phyloP scores from a whole-genome alignment of 2,329 filamentous ascomycete genomes.

The Trichoderma sp. region DNA sequence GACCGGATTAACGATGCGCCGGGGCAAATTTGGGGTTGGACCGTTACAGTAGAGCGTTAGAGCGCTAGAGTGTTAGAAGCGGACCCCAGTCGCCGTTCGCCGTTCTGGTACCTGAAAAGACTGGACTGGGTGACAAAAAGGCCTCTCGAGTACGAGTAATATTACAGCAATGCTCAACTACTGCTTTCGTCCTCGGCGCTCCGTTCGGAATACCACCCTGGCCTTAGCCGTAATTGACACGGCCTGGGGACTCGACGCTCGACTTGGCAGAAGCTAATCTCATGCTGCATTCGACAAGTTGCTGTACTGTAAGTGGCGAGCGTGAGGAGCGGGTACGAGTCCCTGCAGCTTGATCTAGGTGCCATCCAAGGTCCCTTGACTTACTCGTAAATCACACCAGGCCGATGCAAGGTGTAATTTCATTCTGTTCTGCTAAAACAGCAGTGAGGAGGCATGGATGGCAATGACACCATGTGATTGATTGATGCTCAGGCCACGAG shows the following conservation, averaged over 20 bases:
- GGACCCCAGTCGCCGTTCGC: neutral
- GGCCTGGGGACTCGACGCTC: neutral
- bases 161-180: conserved; percentile 1
- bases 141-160: neutral
- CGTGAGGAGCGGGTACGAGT: neutral
- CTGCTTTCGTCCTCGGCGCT: conserved; percentile 9
- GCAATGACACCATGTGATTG: neutral
- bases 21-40: neutral
- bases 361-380: neutral
- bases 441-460: neutral
- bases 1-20: conserved; percentile 19
- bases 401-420: neutral
- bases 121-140: neutral
- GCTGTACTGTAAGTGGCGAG: neutral
- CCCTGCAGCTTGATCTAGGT: neutral
- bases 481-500: neutral
- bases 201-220: conserved; percentile 9
- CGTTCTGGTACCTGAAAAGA: neutral
- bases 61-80: neutral
- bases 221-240: conserved; percentile 15
- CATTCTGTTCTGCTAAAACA: too few relatives aligned
- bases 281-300: neutral
- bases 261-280: neutral
- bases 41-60: neutral
- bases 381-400: neutral